Conservation (phyloP, 441 rosid species). For the Monsonia emarginata region DNA sequence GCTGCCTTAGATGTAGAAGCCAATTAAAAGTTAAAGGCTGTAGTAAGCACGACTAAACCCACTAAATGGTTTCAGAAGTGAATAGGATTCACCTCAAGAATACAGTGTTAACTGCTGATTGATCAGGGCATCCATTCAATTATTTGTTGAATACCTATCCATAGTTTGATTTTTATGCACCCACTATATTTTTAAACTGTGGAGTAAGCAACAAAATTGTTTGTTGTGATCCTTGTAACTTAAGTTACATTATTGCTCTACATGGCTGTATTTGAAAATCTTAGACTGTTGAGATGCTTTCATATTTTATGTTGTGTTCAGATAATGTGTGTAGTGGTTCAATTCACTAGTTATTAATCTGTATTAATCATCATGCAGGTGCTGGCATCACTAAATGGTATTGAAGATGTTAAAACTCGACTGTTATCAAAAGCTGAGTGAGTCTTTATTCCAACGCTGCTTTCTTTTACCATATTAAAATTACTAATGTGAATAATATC, state of each 20-base stretch:
- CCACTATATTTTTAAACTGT: neutral
- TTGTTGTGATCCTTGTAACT: neutral
- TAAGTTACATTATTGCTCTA: neutral
- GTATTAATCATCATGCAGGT: slow-evolving; percentile 39
- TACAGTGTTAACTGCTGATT: neutral
- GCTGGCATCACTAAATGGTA: slow-evolving; percentile 59
- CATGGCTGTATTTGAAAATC: neutral
- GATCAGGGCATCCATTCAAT: neutral
- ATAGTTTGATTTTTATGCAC: neutral
- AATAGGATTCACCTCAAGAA: neutral
- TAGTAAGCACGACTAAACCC: neutral
- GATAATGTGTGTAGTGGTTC: neutral
- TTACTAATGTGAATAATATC: neutral
- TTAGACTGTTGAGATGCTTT: neutral
- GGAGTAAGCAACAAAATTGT: neutral
- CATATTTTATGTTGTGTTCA: neutral
- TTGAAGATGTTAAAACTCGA: slow-evolving; percentile 54
- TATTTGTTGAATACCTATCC: neutral
- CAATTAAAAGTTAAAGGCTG: neutral
- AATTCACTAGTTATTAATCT: neutral
- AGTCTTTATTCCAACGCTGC: slow-evolving; percentile 24
- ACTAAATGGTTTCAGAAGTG: neutral
- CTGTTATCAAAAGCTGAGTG: slow-evolving; percentile 66
- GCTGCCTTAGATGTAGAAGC: neutral
- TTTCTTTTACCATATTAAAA: neutral